Evolutionary conservation across 371 early-diverging fungal genomes (phyloP).

Genomic region (Dinochytrium kinnereticum): DNA sequence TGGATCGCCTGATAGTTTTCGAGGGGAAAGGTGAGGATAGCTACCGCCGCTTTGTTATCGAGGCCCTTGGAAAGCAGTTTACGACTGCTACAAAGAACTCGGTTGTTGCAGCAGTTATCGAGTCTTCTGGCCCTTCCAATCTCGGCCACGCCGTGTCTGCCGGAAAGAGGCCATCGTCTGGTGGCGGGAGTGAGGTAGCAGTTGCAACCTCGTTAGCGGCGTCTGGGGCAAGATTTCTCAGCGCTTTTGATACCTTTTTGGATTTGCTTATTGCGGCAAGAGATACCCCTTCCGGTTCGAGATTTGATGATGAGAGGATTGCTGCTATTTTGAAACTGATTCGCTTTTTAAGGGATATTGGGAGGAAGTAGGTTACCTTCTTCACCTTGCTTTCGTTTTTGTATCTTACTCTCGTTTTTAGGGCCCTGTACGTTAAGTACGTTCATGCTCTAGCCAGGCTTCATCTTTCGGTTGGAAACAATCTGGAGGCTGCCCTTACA

Average conservation of each 20-base stretch:
- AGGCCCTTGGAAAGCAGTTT: conserved; percentile 39
- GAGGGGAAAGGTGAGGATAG: conserved; percentile 62
- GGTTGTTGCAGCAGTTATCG: conserved; percentile 18
- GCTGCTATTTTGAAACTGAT: conserved; percentile 68
- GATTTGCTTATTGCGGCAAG: conserved; percentile 63
- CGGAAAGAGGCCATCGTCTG: conserved; percentile 1
- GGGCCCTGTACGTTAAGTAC: conserved; percentile 74
- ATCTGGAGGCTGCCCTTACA: conserved; percentile 73
- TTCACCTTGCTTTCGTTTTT: neutral
- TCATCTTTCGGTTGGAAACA: conserved; percentile 65
- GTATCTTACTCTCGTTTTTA: no score
- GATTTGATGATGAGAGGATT: conserved; percentile 71
- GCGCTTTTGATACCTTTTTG: conserved; percentile 61
- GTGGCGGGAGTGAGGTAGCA: conserved; percentile 10
- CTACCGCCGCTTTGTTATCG: conserved; percentile 44
- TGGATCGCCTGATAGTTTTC: conserved; percentile 59
- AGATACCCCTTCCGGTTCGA: conserved; percentile 61
- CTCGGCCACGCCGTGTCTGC: neutral
- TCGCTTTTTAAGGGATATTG: conserved; percentile 66
- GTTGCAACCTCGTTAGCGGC: conserved; percentile 28
- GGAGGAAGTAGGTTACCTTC: conserved; percentile 44
- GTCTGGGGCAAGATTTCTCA: conserved; percentile 52
- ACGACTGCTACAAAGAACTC: conserved; percentile 30
- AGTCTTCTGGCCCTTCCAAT: neutral
- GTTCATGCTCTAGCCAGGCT: conserved; percentile 68